Base-by-base conservation (phyloP, 2,329 filamentous ascomycete genomes). In the Volutella citrinella region DNA sequence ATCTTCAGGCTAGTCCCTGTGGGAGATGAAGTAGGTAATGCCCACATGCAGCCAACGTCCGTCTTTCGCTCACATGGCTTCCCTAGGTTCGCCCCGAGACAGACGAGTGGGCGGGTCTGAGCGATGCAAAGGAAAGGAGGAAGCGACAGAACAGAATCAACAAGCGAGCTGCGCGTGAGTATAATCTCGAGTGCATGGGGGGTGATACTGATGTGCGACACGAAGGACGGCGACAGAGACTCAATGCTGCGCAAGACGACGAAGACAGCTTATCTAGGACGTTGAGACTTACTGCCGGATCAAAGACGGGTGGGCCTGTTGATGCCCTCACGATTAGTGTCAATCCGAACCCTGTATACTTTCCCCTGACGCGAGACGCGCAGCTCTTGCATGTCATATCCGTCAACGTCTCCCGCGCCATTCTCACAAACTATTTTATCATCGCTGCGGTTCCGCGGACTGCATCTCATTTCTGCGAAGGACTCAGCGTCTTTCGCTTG, bases 381-480 rank as follows among this genome's bases (percentile, higher is more conserved):
- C 37, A 37, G n/a, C 42, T 48, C 18, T 30, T 48, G 8, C 39
- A 43, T 29, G 38, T 48, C 27, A 46, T 47, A 18, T 33, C 39
- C 2, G 19, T 48, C 32, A 48, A 48, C n/a, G 38, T 48, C n/a
- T 47, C 43, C 19, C 34, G 44, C 3, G 45, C 45, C 2, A 21
- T 48, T 10, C 33, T 48, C 10, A 47, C 45, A 32, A 48, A 48
- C 33, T 48, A 47, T 38, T 39, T 47, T 13, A 47, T 48, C 2
- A 26, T 48, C 21, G 32, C 19, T 14, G 32, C 38, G 5, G 35
- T 48, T 9, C 33, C 41, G 10, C 34, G 41, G 6, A 7, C 20
- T 10, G 37, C 36, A 7, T 21, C 34, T 9, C 22, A 15, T 6
- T 38, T 38, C 34, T 47, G 45, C 21, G 17, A 26, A 7, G 14